These are phyloP conservation scores for Zychaea mexicana DNA, from an alignment of 371 early-diverging fungal genomes.

Conservation along the genomic window DNA sequence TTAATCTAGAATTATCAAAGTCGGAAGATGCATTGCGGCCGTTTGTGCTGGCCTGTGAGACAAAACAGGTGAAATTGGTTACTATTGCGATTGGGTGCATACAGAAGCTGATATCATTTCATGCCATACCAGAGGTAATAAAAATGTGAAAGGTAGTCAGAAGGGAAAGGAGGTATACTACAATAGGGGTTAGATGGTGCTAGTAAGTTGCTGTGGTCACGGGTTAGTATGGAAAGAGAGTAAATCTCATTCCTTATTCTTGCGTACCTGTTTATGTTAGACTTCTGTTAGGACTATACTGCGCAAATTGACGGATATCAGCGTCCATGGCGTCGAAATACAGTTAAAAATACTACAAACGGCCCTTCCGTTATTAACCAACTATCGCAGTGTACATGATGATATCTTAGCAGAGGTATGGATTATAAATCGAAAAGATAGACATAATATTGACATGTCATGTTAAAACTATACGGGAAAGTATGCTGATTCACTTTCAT, in stretches of 20 bases:
- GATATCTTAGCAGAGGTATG: slow-evolving; percentile 86
- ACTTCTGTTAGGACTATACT: slow-evolving; percentile 71
- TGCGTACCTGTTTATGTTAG: too few species aligned
- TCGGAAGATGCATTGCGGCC: slow-evolving; percentile 86
- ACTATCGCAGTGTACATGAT: slow-evolving; percentile 80
- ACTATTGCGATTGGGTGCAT: slow-evolving; percentile 88
- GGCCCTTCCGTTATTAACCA: slow-evolving; percentile 85
- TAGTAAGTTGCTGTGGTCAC: too few species aligned
- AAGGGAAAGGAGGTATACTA: background rate
- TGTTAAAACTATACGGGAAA: too few species aligned
- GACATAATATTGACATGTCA: background rate
- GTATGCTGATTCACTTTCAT: too few species aligned
- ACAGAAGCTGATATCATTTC: slow-evolving; percentile 84
- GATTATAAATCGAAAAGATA: slow-evolving; percentile 12
- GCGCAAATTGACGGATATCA: slow-evolving; percentile 73
- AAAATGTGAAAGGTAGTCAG: background rate
- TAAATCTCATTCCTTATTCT: too few species aligned
- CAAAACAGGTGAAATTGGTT: slow-evolving; percentile 83
- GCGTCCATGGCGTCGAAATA: slow-evolving; percentile 77
- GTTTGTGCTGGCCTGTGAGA: slow-evolving; percentile 88
- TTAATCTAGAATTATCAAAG: slow-evolving; percentile 70
- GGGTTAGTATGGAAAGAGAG: too few species aligned
- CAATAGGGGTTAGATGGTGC: background rate
- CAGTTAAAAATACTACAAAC: slow-evolving; percentile 95
- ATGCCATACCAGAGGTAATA: slow-evolving; percentile 80